These are phyloP conservation scores for Adiantum capillusveneris DNA, from an alignment of 75 land plant genomes.

Conservation along the genomic window DNA sequence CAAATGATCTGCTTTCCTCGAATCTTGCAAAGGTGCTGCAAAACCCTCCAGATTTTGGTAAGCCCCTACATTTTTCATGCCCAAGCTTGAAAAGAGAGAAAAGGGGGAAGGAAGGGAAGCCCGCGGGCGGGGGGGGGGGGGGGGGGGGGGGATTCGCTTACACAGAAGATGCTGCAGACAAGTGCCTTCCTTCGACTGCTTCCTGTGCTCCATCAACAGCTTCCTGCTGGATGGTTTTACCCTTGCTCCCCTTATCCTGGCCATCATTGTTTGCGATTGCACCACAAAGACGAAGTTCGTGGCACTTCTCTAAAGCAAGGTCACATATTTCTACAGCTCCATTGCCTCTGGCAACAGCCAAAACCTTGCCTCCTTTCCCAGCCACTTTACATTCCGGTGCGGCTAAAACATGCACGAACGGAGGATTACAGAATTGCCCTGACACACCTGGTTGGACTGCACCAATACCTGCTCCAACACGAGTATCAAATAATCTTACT, in stretches of 20 bases:
- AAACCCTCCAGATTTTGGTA: background rate
- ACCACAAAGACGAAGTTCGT: too few species aligned
- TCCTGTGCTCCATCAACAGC: slow-evolving; percentile 10
- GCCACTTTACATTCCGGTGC: slow-evolving; percentile 49
- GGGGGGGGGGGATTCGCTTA: too few species aligned
- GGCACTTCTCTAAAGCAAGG: slow-evolving; percentile 33
- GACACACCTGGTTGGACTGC: too few species aligned
- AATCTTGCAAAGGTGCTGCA: slow-evolving; percentile 75
- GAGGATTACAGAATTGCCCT: slow-evolving; percentile 63
- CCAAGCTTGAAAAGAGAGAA: background rate
- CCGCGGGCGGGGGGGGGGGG: too few species aligned
- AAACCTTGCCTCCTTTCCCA: slow-evolving; percentile 34
- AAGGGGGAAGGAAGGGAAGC: too few species aligned
- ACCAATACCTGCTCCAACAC: too few species aligned
- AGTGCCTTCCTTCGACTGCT: slow-evolving; percentile 40
- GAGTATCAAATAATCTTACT: too few species aligned
- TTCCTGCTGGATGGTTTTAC: too few species aligned
- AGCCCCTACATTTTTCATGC: slow-evolving; percentile 1
- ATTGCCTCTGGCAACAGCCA: slow-evolving; percentile 85
- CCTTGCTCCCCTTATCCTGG: too few species aligned
- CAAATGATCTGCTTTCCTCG: slow-evolving; percentile 60
- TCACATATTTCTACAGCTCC: slow-evolving; percentile 65
- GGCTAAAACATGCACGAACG: slow-evolving; percentile 75
- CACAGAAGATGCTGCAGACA: slow-evolving; percentile 73
- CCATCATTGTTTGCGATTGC: too few species aligned